A percentile compares a stretch with the other conserved stretches of the same genome.
These are phyloP conservation scores for Pythium myriotylum DNA, from an alignment of 352 stramenopile genomes.

Conservation along the genomic window DNA sequence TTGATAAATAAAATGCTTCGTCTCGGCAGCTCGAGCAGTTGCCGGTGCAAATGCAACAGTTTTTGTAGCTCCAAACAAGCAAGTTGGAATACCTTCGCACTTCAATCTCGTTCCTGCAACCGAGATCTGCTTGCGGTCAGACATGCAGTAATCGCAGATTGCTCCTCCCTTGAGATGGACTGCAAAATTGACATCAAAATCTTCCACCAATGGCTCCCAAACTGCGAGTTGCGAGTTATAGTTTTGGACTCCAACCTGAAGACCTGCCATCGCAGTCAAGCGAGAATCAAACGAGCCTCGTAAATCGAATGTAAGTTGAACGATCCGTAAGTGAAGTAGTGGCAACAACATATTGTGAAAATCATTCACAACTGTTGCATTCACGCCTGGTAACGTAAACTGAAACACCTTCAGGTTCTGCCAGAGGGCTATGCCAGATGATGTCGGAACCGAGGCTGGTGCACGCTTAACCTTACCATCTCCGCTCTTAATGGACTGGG, in stretches of 20 bases:
- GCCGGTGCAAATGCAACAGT: constrained; percentile 72
- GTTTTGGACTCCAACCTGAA: constrained; percentile 75
- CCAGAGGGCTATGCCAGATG: constrained; percentile 27
- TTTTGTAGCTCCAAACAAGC: constrained; percentile 65
- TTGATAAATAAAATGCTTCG: constrained; percentile 86
- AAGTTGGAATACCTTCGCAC: constrained; percentile 75
- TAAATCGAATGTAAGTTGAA: constrained; percentile 68
- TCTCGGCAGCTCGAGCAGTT: constrained; percentile 63
- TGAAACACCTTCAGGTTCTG: constrained; percentile 78
- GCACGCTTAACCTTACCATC: constrained; percentile 2
- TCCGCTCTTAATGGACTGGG: constrained; percentile 6
- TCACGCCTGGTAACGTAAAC: constrained; percentile 73
- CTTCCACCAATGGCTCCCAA: constrained; percentile 84
- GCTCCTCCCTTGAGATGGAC: constrained; percentile 69
- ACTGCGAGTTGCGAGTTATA: constrained; percentile 89
- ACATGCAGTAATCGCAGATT: constrained; percentile 82
- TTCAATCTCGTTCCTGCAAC: constrained; percentile 52
- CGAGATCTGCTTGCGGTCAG: constrained; percentile 62
- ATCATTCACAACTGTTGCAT: constrained; percentile 85
- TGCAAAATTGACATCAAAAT: constrained; percentile 81
- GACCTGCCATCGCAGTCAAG: constrained; percentile 59
- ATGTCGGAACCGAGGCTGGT: constrained; percentile 5
- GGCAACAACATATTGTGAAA: constrained; percentile 89
- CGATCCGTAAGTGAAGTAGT: constrained; percentile 73
- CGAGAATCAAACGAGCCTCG: constrained; percentile 63